phyloP scores from a whole-genome alignment of 2,329 filamentous ascomycete species.

The Colletotrichum sidae region DNA sequence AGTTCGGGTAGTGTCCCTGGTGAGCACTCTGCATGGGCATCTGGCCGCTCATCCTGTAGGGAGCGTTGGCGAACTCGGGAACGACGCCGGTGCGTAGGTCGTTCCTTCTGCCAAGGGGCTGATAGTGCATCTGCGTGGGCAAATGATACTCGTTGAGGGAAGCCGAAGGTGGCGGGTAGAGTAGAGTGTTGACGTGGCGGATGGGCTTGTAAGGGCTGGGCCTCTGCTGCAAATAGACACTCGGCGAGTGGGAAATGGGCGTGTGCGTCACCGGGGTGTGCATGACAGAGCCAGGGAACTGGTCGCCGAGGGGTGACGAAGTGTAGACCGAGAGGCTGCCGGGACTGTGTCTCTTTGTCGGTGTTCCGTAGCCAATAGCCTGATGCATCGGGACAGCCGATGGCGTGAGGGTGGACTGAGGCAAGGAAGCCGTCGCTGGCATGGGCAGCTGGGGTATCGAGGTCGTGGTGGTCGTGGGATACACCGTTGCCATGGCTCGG shows the following conservation, averaged over 20 bases:
- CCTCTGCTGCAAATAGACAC: conserved; percentile 86
- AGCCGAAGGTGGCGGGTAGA: conserved; percentile 85
- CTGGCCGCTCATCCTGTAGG: conserved; percentile 30
- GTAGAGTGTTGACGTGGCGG: conserved; percentile 87
- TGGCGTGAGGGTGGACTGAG: conserved; percentile 36
- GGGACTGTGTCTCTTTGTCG: conserved; percentile 65
- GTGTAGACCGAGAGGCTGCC: conserved; percentile 64
- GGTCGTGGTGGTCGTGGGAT: conserved; percentile 50
- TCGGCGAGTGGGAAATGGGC: conserved; percentile 84
- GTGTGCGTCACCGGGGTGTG: conserved; percentile 70
- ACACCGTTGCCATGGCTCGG: conserved; percentile 83
- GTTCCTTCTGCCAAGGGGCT: conserved; percentile 77
- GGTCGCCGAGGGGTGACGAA: conserved; percentile 78
- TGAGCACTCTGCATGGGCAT: conserved; percentile 35
- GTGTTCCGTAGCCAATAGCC: conserved; percentile 58
- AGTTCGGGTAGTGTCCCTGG: conserved; percentile 51
- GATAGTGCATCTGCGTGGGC: conserved; percentile 82
- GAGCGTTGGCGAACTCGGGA: conserved; percentile 64
- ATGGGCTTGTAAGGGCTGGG: conserved; percentile 94
- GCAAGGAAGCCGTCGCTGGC: conserved; percentile 29
- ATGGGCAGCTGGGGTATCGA: conserved; percentile 39
- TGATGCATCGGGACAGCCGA: conserved; percentile 41
- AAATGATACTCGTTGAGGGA: conserved; percentile 82
- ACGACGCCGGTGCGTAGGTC: conserved; percentile 78
- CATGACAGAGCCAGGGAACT: conserved; percentile 64